Evolutionary conservation across 768 basidiomycete species (phyloP).

Genomic region (Amanita thiersii): DNA sequence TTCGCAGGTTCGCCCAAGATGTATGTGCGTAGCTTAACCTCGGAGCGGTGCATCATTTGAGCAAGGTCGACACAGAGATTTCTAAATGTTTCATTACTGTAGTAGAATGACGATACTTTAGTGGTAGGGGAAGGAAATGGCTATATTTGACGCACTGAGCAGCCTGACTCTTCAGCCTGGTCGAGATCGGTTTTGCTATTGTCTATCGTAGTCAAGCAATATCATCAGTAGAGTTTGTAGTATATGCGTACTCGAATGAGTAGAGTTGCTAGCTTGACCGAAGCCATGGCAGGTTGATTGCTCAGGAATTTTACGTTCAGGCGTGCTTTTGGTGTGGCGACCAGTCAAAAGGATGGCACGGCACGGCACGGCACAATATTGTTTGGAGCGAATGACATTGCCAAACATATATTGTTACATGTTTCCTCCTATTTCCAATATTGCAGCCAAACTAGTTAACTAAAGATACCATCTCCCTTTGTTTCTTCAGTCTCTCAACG

Average conservation of each 20-base stretch:
- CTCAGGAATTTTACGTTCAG: too few relatives aligned
- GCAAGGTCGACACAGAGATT: slow-evolving; percentile 64
- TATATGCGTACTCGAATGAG: slow-evolving; percentile 45
- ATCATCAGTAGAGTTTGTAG: not conserved
- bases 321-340: too few relatives aligned
- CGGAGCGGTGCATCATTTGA: slow-evolving; percentile 68
- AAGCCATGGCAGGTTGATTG: slow-evolving; percentile 42
- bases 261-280: slow-evolving; percentile 68
- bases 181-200: slow-evolving; percentile 76
- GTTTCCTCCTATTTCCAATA: too few relatives aligned
- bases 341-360: too few relatives aligned
- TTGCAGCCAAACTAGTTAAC: too few relatives aligned
- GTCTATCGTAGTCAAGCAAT: slow-evolving; percentile 36
- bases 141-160: slow-evolving; percentile 43
- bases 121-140: not conserved
- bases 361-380: too few relatives aligned
- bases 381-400: too few relatives aligned
- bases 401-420: too few relatives aligned
- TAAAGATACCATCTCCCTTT: too few relatives aligned
- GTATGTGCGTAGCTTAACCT: slow-evolving; percentile 64
- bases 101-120: not conserved
- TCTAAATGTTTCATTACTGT: slow-evolving; percentile 64
- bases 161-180: slow-evolving; percentile 60
- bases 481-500: not conserved
- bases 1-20: slow-evolving; percentile 72